Evolutionary conservation across 495 filamentous ascomycete species (phyloP), one percentile per base, ranked within the genome.

Genomic region (Aspergillus homomorphus): DNA sequence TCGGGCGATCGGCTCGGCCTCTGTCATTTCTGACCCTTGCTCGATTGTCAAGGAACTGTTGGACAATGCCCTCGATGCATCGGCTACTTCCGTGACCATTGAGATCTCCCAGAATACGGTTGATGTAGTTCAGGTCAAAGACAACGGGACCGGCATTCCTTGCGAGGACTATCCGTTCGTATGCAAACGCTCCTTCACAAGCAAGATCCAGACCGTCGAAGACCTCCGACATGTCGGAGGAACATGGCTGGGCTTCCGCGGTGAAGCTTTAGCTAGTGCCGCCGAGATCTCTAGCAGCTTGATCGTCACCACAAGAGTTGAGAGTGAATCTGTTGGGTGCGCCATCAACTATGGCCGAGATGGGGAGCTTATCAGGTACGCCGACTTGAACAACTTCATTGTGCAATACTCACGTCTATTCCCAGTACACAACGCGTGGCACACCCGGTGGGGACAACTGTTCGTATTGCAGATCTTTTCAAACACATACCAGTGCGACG

Each of bases 1-100:
- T 51, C 82, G 80, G 42, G 82, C 83, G 41, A 84, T 97, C 51
- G 86, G 88, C 53, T 89, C 91, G 8, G 76, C 85, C 20, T 84
- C 91, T 60, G 83, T 80, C 56, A 84, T 97, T 59, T 83, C 86
- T 4, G 87, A 90, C 50, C 79, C 92, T 10, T 80, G 80, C 53
- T 84, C 85, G 6, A 76, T 96, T 16, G 82, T 95, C 53, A 98
- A 98, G 69, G 94, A 98, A 66, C 82, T 98, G 10, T 66, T 98
- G 30, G 94, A 98, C 58, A 98, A 98, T 69, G 84, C 90, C 19
- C 77, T 98, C 9, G 94, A 98, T 70, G 89, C 93, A 4, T 80
- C 80, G 22, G 89, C 93, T 5, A 85, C 87, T 2, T 83, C 83
- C 0, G 78, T 98, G 41, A 79, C 84, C 26, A 75, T 98, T 30